These are phyloP conservation scores for Ceratocystis alfenasii DNA, from an alignment of 2,329 filamentous ascomycete species.

Conservation along the genomic window DNA sequence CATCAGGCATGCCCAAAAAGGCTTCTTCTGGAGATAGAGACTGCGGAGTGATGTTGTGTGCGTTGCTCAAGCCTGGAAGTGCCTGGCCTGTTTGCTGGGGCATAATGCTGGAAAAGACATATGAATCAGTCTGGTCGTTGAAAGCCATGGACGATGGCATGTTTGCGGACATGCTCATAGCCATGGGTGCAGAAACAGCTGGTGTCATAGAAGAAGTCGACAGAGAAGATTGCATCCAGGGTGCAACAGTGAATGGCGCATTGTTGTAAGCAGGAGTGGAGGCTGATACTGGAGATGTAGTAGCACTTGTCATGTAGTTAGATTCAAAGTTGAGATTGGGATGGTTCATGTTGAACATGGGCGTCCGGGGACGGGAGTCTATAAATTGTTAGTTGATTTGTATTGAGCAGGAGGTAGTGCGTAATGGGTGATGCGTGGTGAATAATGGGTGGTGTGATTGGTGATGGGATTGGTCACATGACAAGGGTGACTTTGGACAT, in stretches of 20 bases:
- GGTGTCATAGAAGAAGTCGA: background rate
- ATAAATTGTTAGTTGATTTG: background rate
- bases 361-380: constrained; percentile 7
- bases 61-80: background rate
- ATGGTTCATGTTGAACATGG: background rate
- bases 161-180: background rate
- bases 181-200: constrained; percentile 2
- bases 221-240: constrained; percentile 6
- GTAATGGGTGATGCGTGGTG: too few relatives aligned
- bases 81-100: background rate
- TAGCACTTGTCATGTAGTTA: background rate
- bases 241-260: background rate
- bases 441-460: background rate
- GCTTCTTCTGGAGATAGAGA: constrained; percentile 6
- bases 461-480: background rate
- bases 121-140: background rate
- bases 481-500: background rate
- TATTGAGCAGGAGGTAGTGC: background rate
- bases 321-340: background rate
- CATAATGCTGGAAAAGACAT: background rate
- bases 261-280: background rate
- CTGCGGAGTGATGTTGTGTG: constrained; percentile 10
- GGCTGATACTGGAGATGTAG: background rate
- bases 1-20: background rate
- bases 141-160: constrained; percentile 7